These are phyloP conservation scores for Debaryomyces nepalensis DNA, from an alignment of 1,139 yeast species.

Conservation along the genomic window DNA sequence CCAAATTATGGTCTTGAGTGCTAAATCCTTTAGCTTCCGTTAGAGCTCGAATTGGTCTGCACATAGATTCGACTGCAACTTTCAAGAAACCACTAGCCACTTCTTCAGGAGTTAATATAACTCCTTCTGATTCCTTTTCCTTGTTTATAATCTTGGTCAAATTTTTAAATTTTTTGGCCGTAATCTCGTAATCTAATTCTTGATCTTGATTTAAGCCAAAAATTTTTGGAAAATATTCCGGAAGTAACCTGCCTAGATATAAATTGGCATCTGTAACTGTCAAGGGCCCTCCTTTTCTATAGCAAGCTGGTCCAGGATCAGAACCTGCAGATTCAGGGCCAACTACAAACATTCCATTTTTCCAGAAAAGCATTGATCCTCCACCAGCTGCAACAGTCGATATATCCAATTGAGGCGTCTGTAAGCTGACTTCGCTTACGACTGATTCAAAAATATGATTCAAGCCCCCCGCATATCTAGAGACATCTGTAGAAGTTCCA, in stretches of 20 bases:
- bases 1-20: slow-evolving; percentile 50
- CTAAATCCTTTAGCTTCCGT: slow-evolving; percentile 60
- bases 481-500: slow-evolving; percentile 60
- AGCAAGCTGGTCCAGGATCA: slow-evolving; percentile 61
- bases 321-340: slow-evolving; percentile 60
- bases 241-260: slow-evolving; percentile 49
- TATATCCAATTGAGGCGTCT: slow-evolving; percentile 58
- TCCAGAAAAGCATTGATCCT: slow-evolving; percentile 52
- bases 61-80: slow-evolving; percentile 61
- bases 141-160: slow-evolving; percentile 42
- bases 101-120: slow-evolving; percentile 41
- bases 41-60: slow-evolving; percentile 57
- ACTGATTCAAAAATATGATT: slow-evolving; percentile 55
- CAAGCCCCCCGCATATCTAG: slow-evolving; percentile 43
- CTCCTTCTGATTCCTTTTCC: slow-evolving; percentile 30
- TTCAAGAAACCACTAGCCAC: slow-evolving; percentile 57
- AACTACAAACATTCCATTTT: slow-evolving; percentile 53
- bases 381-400: slow-evolving; percentile 64
- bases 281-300: slow-evolving; percentile 57
- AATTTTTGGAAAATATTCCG: slow-evolving; percentile 52
- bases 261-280: slow-evolving; percentile 59
- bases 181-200: slow-evolving; percentile 45
- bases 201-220: slow-evolving; percentile 54
- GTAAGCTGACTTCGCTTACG: slow-evolving; percentile 35
- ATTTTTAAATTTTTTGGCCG: slow-evolving; percentile 37